Conservation (phyloP, 768 basidiomycete genomes). For the Polyporus arcularius region DNA sequence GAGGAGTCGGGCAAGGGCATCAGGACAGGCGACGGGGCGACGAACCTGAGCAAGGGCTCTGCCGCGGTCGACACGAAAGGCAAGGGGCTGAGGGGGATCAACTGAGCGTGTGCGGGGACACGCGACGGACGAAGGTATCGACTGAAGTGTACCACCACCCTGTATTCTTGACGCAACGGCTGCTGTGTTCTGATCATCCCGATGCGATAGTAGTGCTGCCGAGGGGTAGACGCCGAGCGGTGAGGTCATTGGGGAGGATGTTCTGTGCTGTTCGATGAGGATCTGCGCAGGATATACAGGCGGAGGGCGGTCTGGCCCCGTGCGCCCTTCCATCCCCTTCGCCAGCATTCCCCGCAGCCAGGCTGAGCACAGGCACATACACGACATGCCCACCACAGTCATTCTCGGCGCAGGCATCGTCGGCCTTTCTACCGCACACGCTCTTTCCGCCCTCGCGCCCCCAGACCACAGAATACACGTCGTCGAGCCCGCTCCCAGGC, state of each 20-base stretch:
- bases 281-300: neutral
- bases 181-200: neutral
- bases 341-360: neutral
- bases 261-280: neutral
- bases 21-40: slow-evolving; percentile 23
- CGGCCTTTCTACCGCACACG: slow-evolving; percentile 47
- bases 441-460: slow-evolving; percentile 32
- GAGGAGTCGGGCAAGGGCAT: slow-evolving; percentile 55
- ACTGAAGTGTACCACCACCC: slow-evolving; percentile 11
- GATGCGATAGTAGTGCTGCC: neutral
- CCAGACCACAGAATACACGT: slow-evolving; percentile 38
- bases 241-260: neutral
- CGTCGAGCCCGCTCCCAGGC: slow-evolving; percentile 39
- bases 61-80: slow-evolving; percentile 41
- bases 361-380: slow-evolving; percentile 8
- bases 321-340: neutral
- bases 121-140: neutral
- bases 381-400: slow-evolving; percentile 37
- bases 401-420: slow-evolving; percentile 51
- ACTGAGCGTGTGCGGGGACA: slow-evolving; percentile 10
- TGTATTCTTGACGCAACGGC: slow-evolving; percentile 1
- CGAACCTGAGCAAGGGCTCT: slow-evolving; percentile 36
- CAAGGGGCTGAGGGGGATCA: slow-evolving; percentile 38
- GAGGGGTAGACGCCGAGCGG: neutral
- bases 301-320: neutral